Evolutionary conservation across 2,329 filamentous ascomycete species (phyloP).

Genomic region (Zymoseptoria brevis): DNA sequence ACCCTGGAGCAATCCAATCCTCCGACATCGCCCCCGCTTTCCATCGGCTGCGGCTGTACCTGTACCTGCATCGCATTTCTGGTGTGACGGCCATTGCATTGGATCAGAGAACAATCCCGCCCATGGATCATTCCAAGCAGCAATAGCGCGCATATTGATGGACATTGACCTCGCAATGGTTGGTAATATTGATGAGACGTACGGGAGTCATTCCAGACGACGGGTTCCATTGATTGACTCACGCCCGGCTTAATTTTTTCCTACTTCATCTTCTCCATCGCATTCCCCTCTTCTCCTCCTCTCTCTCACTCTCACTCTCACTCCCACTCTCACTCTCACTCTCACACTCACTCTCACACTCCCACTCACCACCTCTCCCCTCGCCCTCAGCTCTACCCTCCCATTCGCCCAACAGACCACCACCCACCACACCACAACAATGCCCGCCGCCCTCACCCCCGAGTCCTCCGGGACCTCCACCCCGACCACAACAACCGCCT

Average conservation of each 20-base stretch:
- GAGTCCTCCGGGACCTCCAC: constrained; percentile 31
- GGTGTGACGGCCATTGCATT: neutral
- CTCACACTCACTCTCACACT: too few relatives aligned
- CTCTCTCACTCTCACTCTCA: neutral
- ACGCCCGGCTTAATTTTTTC: neutral
- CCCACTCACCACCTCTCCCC: neutral
- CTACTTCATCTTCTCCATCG: neutral
- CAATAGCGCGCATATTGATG: neutral
- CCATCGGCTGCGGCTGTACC: neutral
- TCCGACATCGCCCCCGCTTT: neutral
- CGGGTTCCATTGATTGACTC: neutral
- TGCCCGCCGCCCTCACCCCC: constrained; percentile 29
- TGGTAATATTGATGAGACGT: neutral
- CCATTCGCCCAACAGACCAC: neutral
- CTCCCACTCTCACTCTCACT: neutral
- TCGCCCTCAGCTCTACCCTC: neutral
- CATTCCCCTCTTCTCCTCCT: neutral
- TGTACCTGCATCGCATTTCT: neutral
- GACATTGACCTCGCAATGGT: neutral
- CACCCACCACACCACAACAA: constrained; percentile 8
- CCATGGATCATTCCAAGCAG: too few relatives aligned
- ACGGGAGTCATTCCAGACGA: neutral
- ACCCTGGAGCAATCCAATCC: neutral
- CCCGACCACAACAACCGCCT: constrained; percentile 28
- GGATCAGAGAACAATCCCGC: too few relatives aligned